These are phyloP conservation scores for Penicillium sclerotiorum DNA, from an alignment of 2,329 filamentous ascomycete species.

Conservation along the genomic window DNA sequence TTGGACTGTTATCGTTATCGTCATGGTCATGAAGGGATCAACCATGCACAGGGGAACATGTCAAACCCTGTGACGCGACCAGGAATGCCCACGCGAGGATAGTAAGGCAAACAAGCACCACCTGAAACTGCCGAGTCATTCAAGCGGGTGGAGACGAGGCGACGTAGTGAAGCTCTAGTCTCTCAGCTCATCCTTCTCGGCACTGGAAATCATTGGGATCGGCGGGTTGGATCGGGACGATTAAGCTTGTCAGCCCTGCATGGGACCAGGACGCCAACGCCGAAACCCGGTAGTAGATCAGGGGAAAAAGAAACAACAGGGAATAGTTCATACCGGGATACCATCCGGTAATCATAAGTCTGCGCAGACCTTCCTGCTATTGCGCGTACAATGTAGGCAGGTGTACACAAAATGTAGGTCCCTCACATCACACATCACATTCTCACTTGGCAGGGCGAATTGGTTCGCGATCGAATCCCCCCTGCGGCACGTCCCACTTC, in stretches of 20 bases:
- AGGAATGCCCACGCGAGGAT: constrained; percentile 15
- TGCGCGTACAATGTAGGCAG: too few species aligned
- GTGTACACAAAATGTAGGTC: too few species aligned
- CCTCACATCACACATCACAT: constrained; percentile 24
- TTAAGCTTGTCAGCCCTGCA: constrained; percentile 18
- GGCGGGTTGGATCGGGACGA: not conserved
- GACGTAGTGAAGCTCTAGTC: not conserved
- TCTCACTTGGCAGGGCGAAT: constrained; percentile 6
- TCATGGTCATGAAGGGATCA: constrained; percentile 18
- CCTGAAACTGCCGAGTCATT: not conserved
- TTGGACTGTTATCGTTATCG: not conserved
- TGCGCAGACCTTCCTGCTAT: too few species aligned
- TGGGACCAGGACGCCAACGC: not conserved
- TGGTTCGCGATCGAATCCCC: constrained; percentile 13
- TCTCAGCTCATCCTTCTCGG: not conserved
- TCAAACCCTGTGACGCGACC: constrained; percentile 24
- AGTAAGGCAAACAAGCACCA: not conserved
- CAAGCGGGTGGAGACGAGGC: not conserved
- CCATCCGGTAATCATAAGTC: too few species aligned
- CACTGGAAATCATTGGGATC: not conserved
- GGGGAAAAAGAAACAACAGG: too few species aligned
- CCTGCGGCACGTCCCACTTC: constrained; percentile 25
- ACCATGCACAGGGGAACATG: constrained; percentile 15
- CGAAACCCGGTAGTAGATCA: not conserved
- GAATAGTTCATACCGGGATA: not conserved